These are phyloP conservation scores for Pilasporangium apinafurcum DNA, from an alignment of 352 stramenopile genomes.

Conservation along the genomic window DNA sequence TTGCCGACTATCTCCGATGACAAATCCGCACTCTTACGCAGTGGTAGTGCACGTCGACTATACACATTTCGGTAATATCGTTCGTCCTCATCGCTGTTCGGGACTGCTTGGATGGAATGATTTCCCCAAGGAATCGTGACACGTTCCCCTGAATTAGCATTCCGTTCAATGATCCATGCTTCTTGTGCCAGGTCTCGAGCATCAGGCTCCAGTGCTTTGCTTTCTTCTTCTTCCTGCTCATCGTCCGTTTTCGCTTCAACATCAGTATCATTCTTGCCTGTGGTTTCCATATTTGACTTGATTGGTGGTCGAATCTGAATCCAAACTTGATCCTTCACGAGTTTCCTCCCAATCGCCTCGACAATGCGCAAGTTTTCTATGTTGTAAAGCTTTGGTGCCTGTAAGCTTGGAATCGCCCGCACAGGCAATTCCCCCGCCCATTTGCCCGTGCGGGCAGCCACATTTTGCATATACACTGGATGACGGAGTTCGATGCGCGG, in stretches of 20 bases:
- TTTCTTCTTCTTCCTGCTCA: constrained; percentile 5
- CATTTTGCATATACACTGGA: constrained; percentile 60
- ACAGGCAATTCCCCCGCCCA: constrained; percentile 57
- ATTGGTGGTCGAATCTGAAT: constrained; percentile 31
- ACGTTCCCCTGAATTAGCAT: constrained; percentile 59
- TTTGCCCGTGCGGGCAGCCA: constrained; percentile 45
- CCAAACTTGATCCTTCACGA: constrained; percentile 75
- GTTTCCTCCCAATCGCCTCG: constrained; percentile 48
- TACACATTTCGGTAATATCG: constrained; percentile 74
- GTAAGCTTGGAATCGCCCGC: constrained; percentile 51
- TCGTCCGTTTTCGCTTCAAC: constrained; percentile 11
- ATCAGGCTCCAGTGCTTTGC: constrained; percentile 4
- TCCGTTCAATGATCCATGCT: constrained; percentile 73
- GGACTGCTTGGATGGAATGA: constrained; percentile 16
- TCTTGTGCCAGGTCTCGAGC: constrained; percentile 16
- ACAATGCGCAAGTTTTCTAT: constrained; percentile 54
- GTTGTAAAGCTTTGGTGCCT: constrained; percentile 42
- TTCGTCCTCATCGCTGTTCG: constrained; percentile 30
- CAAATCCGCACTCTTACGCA: constrained; percentile 35
- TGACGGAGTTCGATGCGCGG: constrained; percentile 21
- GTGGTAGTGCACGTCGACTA: constrained; percentile 36
- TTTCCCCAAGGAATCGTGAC: constrained; percentile 56
- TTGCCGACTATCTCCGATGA: constrained; percentile 51
- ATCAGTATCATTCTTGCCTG: constrained; percentile 6
- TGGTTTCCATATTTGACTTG: constrained; percentile 2